These are phyloP conservation scores for Ustilago sp. DNA, from an alignment of 1,284 basidiomycete genomes.

Conservation along the genomic window DNA sequence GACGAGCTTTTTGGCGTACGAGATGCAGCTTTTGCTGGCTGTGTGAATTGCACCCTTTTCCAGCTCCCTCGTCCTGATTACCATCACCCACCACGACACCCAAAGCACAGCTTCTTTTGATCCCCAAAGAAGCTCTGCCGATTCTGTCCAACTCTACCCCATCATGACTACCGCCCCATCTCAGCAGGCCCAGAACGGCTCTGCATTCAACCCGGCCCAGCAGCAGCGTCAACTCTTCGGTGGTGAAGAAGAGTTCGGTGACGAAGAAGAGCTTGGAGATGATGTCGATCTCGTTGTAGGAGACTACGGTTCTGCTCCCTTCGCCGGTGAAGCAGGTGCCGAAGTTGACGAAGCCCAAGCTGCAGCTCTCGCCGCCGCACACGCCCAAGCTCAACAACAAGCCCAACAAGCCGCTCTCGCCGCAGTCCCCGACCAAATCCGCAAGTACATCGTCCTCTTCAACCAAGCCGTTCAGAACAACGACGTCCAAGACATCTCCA, in stretches of 20 bases:
- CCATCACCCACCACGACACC: constrained; percentile 7
- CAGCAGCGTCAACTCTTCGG: constrained; percentile 55
- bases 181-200: constrained; percentile 42
- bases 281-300: constrained; percentile 57
- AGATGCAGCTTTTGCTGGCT: background rate
- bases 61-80: background rate
- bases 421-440: constrained; percentile 66
- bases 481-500: constrained; percentile 77
- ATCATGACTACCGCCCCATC: constrained; percentile 43
- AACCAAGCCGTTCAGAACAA: constrained; percentile 66
- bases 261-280: constrained; percentile 57
- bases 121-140: constrained; percentile 37
- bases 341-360: constrained; percentile 51
- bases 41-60: constrained; percentile 6
- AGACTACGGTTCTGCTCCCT: constrained; percentile 35
- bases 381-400: constrained; percentile 59
- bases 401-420: constrained; percentile 63
- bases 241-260: constrained; percentile 54
- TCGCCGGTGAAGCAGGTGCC: constrained; percentile 34
- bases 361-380: constrained; percentile 58
- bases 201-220: constrained; percentile 34
- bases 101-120: constrained; percentile 37
- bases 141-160: background rate
- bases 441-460: constrained; percentile 68
- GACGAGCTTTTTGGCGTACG: background rate